Evolutionary conservation across 2,329 filamentous ascomycete genomes (phyloP), one percentile per base, ranked within the genome.

Genomic region (Botryotinia calthae): DNA sequence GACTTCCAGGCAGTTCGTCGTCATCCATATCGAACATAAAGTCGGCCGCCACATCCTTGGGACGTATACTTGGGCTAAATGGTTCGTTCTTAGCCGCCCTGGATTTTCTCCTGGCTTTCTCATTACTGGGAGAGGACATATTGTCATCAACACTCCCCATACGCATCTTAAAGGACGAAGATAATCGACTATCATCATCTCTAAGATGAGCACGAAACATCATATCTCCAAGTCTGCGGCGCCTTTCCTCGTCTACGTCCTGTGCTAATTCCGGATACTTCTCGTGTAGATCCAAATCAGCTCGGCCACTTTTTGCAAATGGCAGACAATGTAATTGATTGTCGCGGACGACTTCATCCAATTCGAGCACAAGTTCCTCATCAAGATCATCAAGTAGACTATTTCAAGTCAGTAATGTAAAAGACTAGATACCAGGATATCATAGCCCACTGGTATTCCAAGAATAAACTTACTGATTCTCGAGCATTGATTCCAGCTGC

Each of bases 11-110:
- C 22, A 72, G 58, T 28, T 80, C 78, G 44, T 81, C 80, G 31
- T 97, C 94, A 73, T 97, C 95, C 94, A 98, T 98, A 76, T 93
- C 90, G 79, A 98, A 98, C 81, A 97, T 97, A 71, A 98, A 86
- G 77, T 98, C 95, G 54, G 86, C 86, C 1, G 87, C 84, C 0
- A 92, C 95, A 31, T 86, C 86, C 78, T 89, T 94, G 1, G 91
- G 86, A 71, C 88, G 90, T 62, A 96, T 84, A 28, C 84, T 85
- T 1, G 94, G 93, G 72, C 89, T 93, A 69, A 87, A 86, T 0
- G 86, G 85, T 74, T 89, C 88, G 75, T 89, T 90, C 22, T 82
- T 83, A 31, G 78, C 78, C 9, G 77, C 77, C 72, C 85, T 88
- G 1, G 84, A 84, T 73, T 84, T 87, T 69, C 83, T 83, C 71